Evolutionary conservation across 1,284 basidiomycete genomes (phyloP).

Genomic region (Athelia sp.): DNA sequence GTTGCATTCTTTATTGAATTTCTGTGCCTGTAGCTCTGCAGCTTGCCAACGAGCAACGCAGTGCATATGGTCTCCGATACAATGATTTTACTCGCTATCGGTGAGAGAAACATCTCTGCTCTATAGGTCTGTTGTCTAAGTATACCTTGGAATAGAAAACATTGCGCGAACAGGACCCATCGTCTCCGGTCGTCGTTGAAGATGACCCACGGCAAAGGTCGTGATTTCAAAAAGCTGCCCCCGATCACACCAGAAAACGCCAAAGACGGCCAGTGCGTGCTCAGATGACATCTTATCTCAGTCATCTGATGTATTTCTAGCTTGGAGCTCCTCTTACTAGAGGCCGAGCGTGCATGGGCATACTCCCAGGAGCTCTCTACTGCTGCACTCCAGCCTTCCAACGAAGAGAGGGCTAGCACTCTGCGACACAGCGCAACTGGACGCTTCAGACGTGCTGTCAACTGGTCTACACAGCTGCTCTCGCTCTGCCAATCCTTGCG

Average conservation of each 20-base stretch:
- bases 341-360: conserved; percentile 90
- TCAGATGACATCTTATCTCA: conserved; percentile 1
- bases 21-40: conserved; percentile 56
- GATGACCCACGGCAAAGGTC: conserved; percentile 85
- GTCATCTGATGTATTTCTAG: conserved; percentile 21
- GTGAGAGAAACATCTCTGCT: conserved; percentile 26
- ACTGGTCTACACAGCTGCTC: conserved; percentile 78
- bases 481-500: conserved; percentile 69
- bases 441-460: conserved; percentile 80
- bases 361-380: conserved; percentile 79
- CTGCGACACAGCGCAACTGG: conserved; percentile 73
- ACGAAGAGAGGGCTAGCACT: conserved; percentile 45
- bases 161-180: conserved; percentile 88
- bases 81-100: conserved; percentile 84
- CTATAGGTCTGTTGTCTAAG: background rate
- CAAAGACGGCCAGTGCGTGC: conserved; percentile 77
- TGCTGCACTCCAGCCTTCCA: conserved; percentile 47
- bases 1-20: conserved; percentile 1
- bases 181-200: conserved; percentile 80
- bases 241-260: conserved; percentile 57
- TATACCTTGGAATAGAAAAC: conserved; percentile 52
- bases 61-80: conserved; percentile 86
- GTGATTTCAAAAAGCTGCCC: conserved; percentile 82
- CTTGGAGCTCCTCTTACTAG: conserved; percentile 81
- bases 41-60: conserved; percentile 86